Evolutionary conservation across 768 basidiomycete species (phyloP), one percentile per base, ranked within the genome.

Genomic region (Auricularia sp.): DNA sequence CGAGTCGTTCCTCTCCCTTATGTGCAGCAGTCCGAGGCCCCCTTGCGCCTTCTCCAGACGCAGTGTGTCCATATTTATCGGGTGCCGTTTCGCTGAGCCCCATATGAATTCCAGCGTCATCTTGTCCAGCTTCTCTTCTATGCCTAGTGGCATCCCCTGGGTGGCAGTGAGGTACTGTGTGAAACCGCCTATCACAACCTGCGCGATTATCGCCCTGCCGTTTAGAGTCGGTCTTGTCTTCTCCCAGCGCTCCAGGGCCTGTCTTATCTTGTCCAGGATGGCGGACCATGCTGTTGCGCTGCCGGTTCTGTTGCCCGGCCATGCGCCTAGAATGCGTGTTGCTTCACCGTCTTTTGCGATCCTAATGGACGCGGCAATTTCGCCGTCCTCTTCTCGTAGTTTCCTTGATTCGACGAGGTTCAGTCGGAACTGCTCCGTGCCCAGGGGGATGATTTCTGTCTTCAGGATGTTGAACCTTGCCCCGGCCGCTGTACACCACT

Each of bases 381-480:
- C 0, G 61, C 0, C 3, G 1, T 47, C 67, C 16, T 33, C 60
- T 1, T 62, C n/a, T 1, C 71, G 62, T 3, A 10, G 2, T n/a
- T 65, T 29, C 16, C 74, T 62, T 23, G 68, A 73, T 4, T 62
- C 59, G 3, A 33, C 39, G 47, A 51, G 21, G 47, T 18, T 5
- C 16, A 5, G 11, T 11, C 47, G 47, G 47, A 11, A 51, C 16
- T 5, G 5, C 18, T 8, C 16, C 3, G 64, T 44, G 0, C 79
- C 77, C 0, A 79, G 68, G 0, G 76, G 78, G 1, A 80, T 70
- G 0, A 78, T 66, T 39, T 76, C 72, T 0, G 79, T 80, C 66
- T 83, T 83, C 0, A 61, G 56, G 0, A 68, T 64, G 61, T 81
- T 82, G 66, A 81, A 82, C 39, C 75, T 77, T 0, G 79, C 80